Evolutionary conservation across 1,284 basidiomycete genomes (phyloP), one percentile per base, ranked within the genome.

Genomic region (Trichosporon sp.): DNA sequence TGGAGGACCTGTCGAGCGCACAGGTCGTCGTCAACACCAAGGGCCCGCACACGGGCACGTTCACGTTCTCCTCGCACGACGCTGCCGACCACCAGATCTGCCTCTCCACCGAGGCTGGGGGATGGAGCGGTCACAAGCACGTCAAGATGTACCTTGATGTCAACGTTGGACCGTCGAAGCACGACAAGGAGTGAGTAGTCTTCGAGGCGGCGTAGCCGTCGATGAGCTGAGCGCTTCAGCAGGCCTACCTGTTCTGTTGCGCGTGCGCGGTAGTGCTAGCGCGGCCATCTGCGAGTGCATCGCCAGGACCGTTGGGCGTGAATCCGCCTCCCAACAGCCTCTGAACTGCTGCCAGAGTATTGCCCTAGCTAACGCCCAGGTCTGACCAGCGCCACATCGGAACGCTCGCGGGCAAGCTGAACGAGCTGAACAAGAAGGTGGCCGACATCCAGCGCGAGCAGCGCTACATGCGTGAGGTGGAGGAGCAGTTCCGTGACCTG

Each of bases 41-140:
- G 16, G 97, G 96, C 0, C 92, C 94, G 5, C 87, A 90, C 6
- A 92, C 97, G 70, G 92, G 96, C 65, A 90, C 90, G 74, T 99
- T 99, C 85, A 98, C 96, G 0, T 99, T 99, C 81, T 97, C 96
- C 19, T 96, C 94, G 1, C 94, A 98, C 84, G 94, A 96, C 75
- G 89, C 95, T 70, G 96, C 96, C 68, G 96, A 98, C 86, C 97
- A 99, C 85, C 90, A 92, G 70, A 97, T 99, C 81, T 99, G 97
- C 83, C 88, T 99, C 68, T 91, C 91, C 12, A 92, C 93, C 37
- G 94, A 96, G 81, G 26, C 26, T 26, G 26, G 87, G 88, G 6
- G 90, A 92, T 5, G 95, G 92, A 92, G 93, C 84, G 79, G 89
- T 67, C 90, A 88, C 71, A 91, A 93, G 66, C 94, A 98, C 81